A percentile compares a stretch with the other conserved stretches of the same genome.
Conservation (phyloP, 805 yeast genomes). For the Candida palmyrensis region DNA sequence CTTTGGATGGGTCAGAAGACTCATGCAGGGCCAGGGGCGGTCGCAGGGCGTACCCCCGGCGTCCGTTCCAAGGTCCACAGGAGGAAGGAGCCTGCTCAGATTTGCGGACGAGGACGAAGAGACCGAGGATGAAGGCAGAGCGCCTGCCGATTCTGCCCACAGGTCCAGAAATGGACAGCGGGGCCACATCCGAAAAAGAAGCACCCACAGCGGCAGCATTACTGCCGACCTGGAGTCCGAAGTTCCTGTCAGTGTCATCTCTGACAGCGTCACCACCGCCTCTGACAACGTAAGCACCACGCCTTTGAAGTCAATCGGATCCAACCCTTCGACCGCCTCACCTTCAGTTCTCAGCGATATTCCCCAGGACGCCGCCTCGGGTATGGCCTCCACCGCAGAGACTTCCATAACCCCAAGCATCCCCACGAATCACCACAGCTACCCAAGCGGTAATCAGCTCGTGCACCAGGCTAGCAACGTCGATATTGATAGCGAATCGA, state of each 20-base stretch:
- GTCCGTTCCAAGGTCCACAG: slow-evolving; percentile 3
- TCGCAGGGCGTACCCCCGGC: slow-evolving; percentile 5
- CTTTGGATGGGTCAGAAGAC: slow-evolving; percentile 37
- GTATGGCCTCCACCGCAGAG: slow-evolving; percentile 43
- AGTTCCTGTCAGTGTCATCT: slow-evolving; percentile 6
- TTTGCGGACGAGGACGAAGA: neutral
- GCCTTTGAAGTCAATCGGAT: slow-evolving; percentile 43
- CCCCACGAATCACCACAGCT: slow-evolving; percentile 8
- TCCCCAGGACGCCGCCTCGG: slow-evolving; percentile 23
- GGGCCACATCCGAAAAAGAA: slow-evolving; percentile 1
- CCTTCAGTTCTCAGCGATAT: slow-evolving; percentile 33
- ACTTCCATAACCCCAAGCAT: slow-evolving; percentile 43
- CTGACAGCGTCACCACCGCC: slow-evolving; percentile 15
- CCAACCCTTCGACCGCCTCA: slow-evolving; percentile 34
- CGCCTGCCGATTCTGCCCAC: too few species aligned
- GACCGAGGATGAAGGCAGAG: neutral
- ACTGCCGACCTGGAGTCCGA: slow-evolving; percentile 5
- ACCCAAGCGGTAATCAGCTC: slow-evolving; percentile 4
- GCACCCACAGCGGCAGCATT: slow-evolving; percentile 2
- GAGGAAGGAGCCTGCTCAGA: slow-evolving; percentile 11
- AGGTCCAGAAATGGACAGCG: slow-evolving; percentile 9
- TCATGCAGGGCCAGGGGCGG: slow-evolving; percentile 32
- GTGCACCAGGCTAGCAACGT: slow-evolving; percentile 9
- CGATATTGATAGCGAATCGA: slow-evolving; percentile 38
- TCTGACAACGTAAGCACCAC: slow-evolving; percentile 43